These are phyloP conservation scores for Claviceps pazoutovae DNA, from an alignment of 2,329 filamentous ascomycete genomes.

Conservation along the genomic window DNA sequence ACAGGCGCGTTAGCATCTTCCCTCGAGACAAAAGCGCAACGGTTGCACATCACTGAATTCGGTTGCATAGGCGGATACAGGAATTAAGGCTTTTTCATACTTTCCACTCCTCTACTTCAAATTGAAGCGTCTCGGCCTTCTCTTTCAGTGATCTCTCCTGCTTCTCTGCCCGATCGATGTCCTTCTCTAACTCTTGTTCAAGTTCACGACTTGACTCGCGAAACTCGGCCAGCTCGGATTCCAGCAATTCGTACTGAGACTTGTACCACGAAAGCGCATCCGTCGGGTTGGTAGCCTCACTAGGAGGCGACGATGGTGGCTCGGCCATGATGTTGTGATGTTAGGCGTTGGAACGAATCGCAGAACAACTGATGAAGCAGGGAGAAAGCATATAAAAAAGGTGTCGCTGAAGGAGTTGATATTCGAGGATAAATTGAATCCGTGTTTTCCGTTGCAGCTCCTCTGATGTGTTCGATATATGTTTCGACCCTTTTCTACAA, in stretches of 20 bases:
- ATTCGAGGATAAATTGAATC: neutral
- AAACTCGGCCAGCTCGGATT: slow-evolving; percentile 84
- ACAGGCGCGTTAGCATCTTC: slow-evolving; percentile 4
- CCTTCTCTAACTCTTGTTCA: slow-evolving; percentile 87
- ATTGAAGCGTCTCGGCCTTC: slow-evolving; percentile 71
- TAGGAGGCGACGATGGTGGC: slow-evolving; percentile 48
- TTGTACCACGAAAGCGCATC: slow-evolving; percentile 92
- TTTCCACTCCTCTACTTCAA: slow-evolving; percentile 98
- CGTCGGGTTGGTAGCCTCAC: slow-evolving; percentile 41
- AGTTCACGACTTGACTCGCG: slow-evolving; percentile 87
- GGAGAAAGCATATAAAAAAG: neutral
- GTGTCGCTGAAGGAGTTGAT: neutral
- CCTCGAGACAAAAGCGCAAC: too few species aligned
- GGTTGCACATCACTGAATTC: too few species aligned
- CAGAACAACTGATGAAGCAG: neutral
- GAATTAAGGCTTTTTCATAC: slow-evolving; percentile 31
- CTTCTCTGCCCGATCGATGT: slow-evolving; percentile 91
- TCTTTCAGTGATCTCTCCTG: slow-evolving; percentile 74
- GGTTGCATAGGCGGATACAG: too few species aligned
- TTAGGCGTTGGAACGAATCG: neutral
- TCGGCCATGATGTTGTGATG: slow-evolving; percentile 33
- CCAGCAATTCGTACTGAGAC: slow-evolving; percentile 82
- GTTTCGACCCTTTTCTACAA: neutral
- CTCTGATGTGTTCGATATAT: neutral
- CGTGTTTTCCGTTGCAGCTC: neutral